phyloP scores from a whole-genome alignment of 176 grass and related monocot species.

The Ensete glaucum region DNA sequence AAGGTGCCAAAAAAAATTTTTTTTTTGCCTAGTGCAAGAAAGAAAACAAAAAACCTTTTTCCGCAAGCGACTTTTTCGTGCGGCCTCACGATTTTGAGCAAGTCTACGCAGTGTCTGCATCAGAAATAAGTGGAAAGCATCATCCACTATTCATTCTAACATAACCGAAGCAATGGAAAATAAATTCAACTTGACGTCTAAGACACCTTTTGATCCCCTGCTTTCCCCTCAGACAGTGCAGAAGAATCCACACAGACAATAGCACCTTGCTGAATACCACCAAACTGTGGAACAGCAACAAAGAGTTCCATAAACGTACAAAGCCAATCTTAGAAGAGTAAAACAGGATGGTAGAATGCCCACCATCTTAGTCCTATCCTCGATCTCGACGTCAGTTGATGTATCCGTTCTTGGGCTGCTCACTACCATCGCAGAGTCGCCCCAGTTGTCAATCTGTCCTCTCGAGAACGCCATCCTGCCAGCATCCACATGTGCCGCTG shows the following conservation, averaged over 20 bases:
- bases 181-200: not conserved
- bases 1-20: too few relatives aligned
- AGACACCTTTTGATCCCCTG: constrained; percentile 59
- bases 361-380: constrained; percentile 26
- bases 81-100: constrained; percentile 87
- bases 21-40: not conserved
- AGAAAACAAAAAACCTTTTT: constrained; percentile 51
- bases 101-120: constrained; percentile 62
- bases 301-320: not conserved
- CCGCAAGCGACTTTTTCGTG: constrained; percentile 73
- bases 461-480: constrained; percentile 29
- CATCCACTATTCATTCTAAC: not conserved
- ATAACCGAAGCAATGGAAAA: not conserved
- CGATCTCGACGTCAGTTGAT: constrained; percentile 59
- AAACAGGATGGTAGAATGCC: not conserved
- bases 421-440: constrained; percentile 52
- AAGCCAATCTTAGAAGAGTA: not conserved
- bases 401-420: constrained; percentile 52
- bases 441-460: constrained; percentile 68
- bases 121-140: not conserved
- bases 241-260: constrained; percentile 27
- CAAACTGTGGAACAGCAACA: constrained; percentile 16
- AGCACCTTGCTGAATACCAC: constrained; percentile 21
- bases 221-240: constrained; percentile 40
- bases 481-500: constrained; percentile 20